phyloP scores from a whole-genome alignment of 176 grass and related monocot genomes.

The bread wheat (Triticum aestivum) region IWGSC_CS_RefSeq_v2.1 NC_057797.1:723392062-723392561 shows the following conservation, averaged over 20 bases:
- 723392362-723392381: not conserved
- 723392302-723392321: not conserved
- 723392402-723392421: not conserved
- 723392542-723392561: not conserved
- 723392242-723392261: not conserved
- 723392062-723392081: too few species aligned
- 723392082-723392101: not conserved
- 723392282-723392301: not conserved
- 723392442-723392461: constrained; percentile 6
- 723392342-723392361: not conserved
- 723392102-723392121: constrained; percentile 77
- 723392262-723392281: not conserved
- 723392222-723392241: not conserved
- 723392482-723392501: not conserved
- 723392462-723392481: constrained; percentile 39
- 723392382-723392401: not conserved
- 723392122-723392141: constrained; percentile 78
- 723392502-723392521: not conserved
- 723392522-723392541: not conserved
- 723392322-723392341: too few species aligned
- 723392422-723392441: not conserved
- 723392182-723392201: constrained; percentile 91
- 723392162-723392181: constrained; percentile 89
- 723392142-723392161: constrained; percentile 79
- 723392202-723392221: constrained; percentile 64